Conservation (phyloP, 148 eudicot genomes). For the Arctostaphylos glauca region DNA sequence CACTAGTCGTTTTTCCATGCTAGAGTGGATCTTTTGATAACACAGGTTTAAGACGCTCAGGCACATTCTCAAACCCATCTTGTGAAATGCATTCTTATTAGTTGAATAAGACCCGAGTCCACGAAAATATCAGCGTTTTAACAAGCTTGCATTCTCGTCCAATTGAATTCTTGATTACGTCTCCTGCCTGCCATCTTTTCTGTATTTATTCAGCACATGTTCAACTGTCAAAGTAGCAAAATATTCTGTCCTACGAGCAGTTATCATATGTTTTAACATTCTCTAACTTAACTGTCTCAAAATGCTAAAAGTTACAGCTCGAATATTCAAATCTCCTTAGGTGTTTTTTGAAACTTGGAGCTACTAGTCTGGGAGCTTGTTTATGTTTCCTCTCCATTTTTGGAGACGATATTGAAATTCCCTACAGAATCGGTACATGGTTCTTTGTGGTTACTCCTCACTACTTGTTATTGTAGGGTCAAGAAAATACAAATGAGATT, state of each 20-base stretch:
- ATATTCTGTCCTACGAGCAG: background rate
- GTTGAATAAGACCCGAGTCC: background rate
- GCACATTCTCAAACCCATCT: background rate
- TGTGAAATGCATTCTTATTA: background rate
- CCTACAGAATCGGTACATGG: background rate
- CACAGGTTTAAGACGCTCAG: background rate
- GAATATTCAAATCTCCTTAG: background rate
- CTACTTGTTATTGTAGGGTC: slow-evolving; percentile 39
- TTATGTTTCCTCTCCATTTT: background rate
- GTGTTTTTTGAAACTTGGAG: background rate
- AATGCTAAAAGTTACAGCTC: background rate
- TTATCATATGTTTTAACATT: background rate
- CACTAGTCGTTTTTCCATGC: background rate
- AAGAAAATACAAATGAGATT: slow-evolving; percentile 40
- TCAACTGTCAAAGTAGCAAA: background rate
- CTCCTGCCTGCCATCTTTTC: background rate
- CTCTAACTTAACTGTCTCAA: background rate
- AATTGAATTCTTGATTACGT: background rate
- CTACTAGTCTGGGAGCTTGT: background rate
- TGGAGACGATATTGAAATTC: background rate
- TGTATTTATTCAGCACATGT: background rate
- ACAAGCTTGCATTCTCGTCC: background rate
- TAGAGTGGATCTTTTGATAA: background rate
- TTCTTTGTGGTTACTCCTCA: slow-evolving; percentile 13
- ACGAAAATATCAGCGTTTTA: background rate